Conservation (phyloP, 2,329 filamentous ascomycete genomes). For the Blastomyces silverae region DNA sequence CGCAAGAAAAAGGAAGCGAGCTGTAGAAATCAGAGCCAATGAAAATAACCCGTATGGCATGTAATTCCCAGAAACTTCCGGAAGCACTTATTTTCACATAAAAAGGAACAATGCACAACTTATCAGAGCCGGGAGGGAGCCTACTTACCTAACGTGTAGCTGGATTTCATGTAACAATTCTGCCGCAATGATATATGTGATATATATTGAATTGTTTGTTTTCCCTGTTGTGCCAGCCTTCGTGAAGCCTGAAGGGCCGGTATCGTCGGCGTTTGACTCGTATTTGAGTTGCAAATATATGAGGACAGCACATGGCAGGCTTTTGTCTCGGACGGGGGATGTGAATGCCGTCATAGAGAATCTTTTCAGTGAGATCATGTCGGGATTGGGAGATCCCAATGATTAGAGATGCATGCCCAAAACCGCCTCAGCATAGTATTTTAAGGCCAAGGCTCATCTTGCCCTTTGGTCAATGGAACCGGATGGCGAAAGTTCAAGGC, state of each 20-base stretch:
- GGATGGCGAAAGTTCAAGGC: neutral
- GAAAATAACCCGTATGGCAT: neutral
- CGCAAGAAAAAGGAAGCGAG: neutral
- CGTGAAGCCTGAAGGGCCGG: neutral
- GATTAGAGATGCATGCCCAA: neutral
- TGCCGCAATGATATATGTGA: neutral
- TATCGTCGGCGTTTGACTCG: neutral
- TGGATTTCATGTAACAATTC: slow-evolving; percentile 6
- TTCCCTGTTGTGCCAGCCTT: neutral
- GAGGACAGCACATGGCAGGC: neutral
- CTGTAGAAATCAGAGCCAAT: neutral
- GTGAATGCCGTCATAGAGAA: neutral
- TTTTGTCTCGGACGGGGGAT: neutral
- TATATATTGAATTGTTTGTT: neutral
- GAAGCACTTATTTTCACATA: neutral
- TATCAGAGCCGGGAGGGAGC: neutral
- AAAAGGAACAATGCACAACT: neutral
- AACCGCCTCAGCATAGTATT: neutral
- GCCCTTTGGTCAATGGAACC: no score
- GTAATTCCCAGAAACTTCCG: neutral
- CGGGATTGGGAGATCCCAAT: neutral
- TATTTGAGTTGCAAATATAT: neutral
- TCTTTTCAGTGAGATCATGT: neutral
- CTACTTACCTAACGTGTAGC: neutral
- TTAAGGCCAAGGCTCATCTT: neutral